Evolutionary conservation across 805 yeast species (phyloP).

Genomic region (Zygotorulaspora sp.): DNA sequence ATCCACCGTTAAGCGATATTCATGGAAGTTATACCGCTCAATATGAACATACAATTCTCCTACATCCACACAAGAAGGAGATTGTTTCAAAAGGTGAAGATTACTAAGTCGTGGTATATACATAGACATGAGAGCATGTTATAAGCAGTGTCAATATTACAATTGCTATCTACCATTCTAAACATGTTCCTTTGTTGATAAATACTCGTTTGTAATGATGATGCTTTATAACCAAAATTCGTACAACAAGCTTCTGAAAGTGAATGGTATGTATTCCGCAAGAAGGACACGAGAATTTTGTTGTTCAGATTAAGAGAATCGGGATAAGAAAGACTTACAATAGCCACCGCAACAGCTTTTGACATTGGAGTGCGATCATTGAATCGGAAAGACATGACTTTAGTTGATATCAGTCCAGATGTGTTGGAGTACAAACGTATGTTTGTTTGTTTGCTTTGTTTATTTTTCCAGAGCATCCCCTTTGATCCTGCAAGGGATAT

Average conservation of each 20-base stretch:
- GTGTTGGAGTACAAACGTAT: slow-evolving; percentile 72
- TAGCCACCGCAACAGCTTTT: neutral
- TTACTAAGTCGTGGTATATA: slow-evolving; percentile 42
- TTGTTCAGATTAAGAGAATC: too few relatives aligned
- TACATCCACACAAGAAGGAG: slow-evolving; percentile 90
- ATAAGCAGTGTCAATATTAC: neutral
- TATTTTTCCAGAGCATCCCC: neutral
- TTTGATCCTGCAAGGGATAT: slow-evolving; percentile 4
- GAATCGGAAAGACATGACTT: slow-evolving; percentile 17
- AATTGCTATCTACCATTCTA: too few relatives aligned
- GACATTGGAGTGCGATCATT: neutral
- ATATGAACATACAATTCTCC: slow-evolving; percentile 86
- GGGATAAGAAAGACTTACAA: neutral
- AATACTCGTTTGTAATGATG: too few relatives aligned
- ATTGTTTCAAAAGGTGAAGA: slow-evolving; percentile 95
- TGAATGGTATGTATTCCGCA: neutral
- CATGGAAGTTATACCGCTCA: slow-evolving; percentile 93
- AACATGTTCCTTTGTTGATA: too few relatives aligned
- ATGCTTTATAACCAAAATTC: neutral
- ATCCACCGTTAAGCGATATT: slow-evolving; percentile 85
- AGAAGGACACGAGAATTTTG: neutral
- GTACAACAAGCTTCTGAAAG: slow-evolving; percentile 1
- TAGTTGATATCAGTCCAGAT: slow-evolving; percentile 69
- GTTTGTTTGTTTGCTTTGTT: slow-evolving; percentile 33
- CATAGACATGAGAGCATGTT: too few relatives aligned